Evolutionary conservation across 331 rosid genomes (phyloP), one percentile per base, ranked within the genome.

Genomic region (Arachis monticola): DNA sequence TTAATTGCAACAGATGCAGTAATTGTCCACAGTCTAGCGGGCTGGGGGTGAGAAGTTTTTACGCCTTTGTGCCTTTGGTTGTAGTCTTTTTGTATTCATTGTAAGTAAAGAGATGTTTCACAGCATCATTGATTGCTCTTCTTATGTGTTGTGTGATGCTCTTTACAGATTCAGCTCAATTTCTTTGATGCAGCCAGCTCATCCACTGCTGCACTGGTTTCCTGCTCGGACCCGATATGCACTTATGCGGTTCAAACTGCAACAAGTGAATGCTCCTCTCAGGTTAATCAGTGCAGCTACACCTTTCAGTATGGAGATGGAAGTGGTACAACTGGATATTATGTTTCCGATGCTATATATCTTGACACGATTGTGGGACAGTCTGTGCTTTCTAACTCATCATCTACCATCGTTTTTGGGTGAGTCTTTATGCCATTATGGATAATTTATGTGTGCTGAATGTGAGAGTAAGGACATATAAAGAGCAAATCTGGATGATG

Each of bases 291-390:
- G 67, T 95, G 99, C 77, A 80, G 88, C 73, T 95, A 95, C 82
- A 66, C 86, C 30, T 95, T 92, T 77, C 91, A 86, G 78, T 95
- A 87, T 76, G 97, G 96, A 51, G 99, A 95, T 83, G 96, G 96
- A 85, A 95, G 99, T 70, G 99, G 97, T 63, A 95, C 99, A 1
- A 85, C 93, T 1, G 99, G 99, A 67, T 88, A 75, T 84, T 95
- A 95, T 85, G 89, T 95, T 48, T 82, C 93, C 0, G 99, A 95
- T 69, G 72, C 88, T 1, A 80, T 95, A 86, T 88, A 86, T 84
- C 88, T 95, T 61, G 97, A 92, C 83, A 85, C 74, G 83, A 69
- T 92, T 79, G 31, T 88, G 74, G 97, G 92, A 32, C 92, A 82
- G 79, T 82, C 93, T 72, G 9, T 78, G 80, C 31, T 85, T 55